Base-by-base conservation (phyloP, 2,329 filamentous ascomycete species). In the Paraconiothyrium brasiliense region DNA sequence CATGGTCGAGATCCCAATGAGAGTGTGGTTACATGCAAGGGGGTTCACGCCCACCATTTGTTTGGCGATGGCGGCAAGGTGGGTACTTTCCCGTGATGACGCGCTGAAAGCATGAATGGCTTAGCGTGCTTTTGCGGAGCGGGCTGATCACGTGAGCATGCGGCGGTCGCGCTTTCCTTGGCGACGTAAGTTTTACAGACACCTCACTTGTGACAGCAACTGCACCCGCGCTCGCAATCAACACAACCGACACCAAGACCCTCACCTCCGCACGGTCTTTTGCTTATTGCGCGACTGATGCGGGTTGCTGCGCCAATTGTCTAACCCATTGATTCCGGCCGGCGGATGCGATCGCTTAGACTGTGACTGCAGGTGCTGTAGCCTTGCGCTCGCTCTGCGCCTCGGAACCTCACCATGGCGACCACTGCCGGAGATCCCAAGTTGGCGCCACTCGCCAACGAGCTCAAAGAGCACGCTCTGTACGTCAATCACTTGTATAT, bases 1-100 rank as follows among this genome's bases (percentile, higher is more conserved):
- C 90, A 94, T 93, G 64, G 62, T 70, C 37, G 57, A 22, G 60
- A 20, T 46, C 7, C 2, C 20, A 46, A 24, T 35, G 34, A 35
- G 56, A 48, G 39, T 2, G 20, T 37, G 24, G 16, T 43, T 41
- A 22, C 9, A 22, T 14, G 16, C 24, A 43, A 43, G 32, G 37
- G n/a, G 34, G 22, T 7, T 5, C 30, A 54, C 16, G 39, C 32
- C 3, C 9, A 16, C 56, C 56, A 48, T 47, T 30, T 41, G 57
- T 58, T 58, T 48, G 37, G 39, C 46, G n/a, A 35, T 22, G 20
- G 30, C 14, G 35, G 47, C 39, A 46, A 20, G 9, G n/a, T 20
- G 39, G 4, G 20, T 46, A 46, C 43, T 20, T 46, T n/a, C 37
- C 49, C 16, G 48, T 37, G 63, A 70, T 70, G 69, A 71, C 67